Base-by-base conservation (phyloP, 164 flowering plant species). In the Vitis amurensis region DNA sequence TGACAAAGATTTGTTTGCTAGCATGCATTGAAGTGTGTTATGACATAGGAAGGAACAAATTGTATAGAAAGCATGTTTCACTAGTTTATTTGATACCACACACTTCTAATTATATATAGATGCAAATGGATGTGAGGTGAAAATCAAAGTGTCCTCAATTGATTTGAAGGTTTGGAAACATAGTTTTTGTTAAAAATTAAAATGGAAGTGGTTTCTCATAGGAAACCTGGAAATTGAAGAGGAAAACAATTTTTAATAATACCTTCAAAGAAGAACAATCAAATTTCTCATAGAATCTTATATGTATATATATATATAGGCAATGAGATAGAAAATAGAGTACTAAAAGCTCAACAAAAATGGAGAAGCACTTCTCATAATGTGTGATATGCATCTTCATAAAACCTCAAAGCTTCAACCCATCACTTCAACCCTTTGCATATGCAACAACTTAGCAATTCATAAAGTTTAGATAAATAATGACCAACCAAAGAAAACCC, bases 361-460 rank as follows among this genome's bases (percentile, higher is more conserved):
- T 17, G 19, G 19, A 17, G 19, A 17, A 17, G 19, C 19, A 88
- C 94, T 92, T 90, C 94, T 30, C 87, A 80, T 37, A 90, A 62
- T 56, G 81, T 73, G 59, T 81, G 86, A 73, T 90, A 88, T 52
- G 85, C 91, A 59, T 90, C 92, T 74, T 90, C 91, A 78, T 90
- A 90, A 56, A 78, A 73, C 71, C 82, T 80, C 78, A 88, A 74
- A 64, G 89, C 92, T 74, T 87, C 94, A 69, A n/a, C n/a, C n/a
- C n/a, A n/a, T n/a, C n/a, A n/a, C n/a, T n/a, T n/a, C n/a, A n/a
- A n/a, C n/a, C n/a, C n/a, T n/a, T 91, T 68, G 94, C 94, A 77
- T 83, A 87, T 60, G 87, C 87, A 61, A 92, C 91, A 82, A 83
- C 91, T 91, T 17, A 17, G 77, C 63, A 77, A 55, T 72, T 74